Percentiles rank a stretch among this genome's conserved stretches.
phyloP scores from a whole-genome alignment of 306 rosid species.

The Quercus bicolor region DNA sequence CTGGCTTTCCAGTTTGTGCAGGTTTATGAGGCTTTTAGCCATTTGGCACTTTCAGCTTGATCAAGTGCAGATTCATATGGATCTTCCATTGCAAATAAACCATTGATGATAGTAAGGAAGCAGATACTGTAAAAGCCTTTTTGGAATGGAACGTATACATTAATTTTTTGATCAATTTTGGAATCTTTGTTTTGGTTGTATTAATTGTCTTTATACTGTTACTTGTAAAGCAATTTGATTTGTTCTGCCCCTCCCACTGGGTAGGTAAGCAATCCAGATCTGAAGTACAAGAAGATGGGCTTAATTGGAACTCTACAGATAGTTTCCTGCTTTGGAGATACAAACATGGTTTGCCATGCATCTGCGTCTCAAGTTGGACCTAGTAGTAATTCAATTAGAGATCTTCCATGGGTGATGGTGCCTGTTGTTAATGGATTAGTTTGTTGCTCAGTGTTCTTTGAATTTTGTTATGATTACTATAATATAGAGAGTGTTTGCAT shows the following conservation, averaged over 20 bases:
- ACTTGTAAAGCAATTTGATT: background rate
- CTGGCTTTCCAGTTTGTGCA: slow-evolving; percentile 12
- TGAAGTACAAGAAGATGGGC: slow-evolving; percentile 39
- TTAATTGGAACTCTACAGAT: slow-evolving; percentile 38
- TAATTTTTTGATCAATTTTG: background rate
- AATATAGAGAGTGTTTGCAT: background rate
- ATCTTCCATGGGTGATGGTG: background rate
- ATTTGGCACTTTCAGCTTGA: slow-evolving; percentile 29
- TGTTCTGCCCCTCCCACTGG: background rate
- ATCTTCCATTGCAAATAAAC: slow-evolving; percentile 37
- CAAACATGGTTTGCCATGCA: slow-evolving; percentile 5
- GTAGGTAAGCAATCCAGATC: slow-evolving; percentile 33
- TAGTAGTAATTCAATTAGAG: background rate
- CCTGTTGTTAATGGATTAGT: background rate
- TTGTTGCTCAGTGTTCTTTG: background rate
- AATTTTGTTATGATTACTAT: background rate
- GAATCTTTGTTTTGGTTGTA: background rate
- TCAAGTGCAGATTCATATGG: slow-evolving; percentile 23
- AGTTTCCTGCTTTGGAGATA: slow-evolving; percentile 33
- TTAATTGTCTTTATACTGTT: background rate
- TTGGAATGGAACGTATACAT: background rate
- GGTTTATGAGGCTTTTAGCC: slow-evolving; percentile 43
- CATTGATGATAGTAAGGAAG: slow-evolving; percentile 35
- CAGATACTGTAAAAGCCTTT: slow-evolving; percentile 18
- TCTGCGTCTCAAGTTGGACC: slow-evolving; percentile 24